Base-by-base conservation (phyloP, 2,329 filamentous ascomycete species). In the Ophiocordyceps camponoti-saundersi region DNA sequence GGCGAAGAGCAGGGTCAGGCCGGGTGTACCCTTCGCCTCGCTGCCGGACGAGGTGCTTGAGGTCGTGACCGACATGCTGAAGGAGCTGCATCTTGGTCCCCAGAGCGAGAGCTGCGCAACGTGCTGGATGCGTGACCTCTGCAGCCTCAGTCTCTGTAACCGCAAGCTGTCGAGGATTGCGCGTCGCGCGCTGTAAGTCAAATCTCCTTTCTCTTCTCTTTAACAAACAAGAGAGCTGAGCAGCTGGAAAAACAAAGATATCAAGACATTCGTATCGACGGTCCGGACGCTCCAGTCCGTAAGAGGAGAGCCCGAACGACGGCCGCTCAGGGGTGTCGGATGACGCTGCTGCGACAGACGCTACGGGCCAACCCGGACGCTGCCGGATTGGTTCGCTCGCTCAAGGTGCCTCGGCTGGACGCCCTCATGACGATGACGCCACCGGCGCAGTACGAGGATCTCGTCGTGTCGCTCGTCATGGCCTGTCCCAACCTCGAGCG, bases 401-500 rank as follows among this genome's bases (percentile, higher is more conserved):
- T 82, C 46, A 79, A 79, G 53, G 69, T 79, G 2, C 63, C 63
- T 2, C 50, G 52, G 2, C 75, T 73, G 0, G 65, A 70, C 6
- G 51, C 67, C 12, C 65, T 66, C 0, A 60, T 63, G 26, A 58
- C 56, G 23, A 53, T 54, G 13, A 57, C 65, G n/a, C 53, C 63
- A 12, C 44, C 61, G 18, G 69, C 71, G 34, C 65, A 71, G 43
- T 80, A 81, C 54, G 67, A 77, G 49, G 69, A 78, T 52, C 58
- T 76, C 3, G 66, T 80, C 2, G 76, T 77, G 0, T 72, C 77
- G 6, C 60, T 82, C 22, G 65, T 82, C 48, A 79, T 80, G 76
- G 71, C 75, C 0, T 82, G 77, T 48, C 78, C 78, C 2, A 80
- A 81, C 51, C 63, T 82, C 12, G 77, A 82, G 59, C 66, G 68